A percentile compares a stretch with the other conserved stretches of the same genome.
Conservation (phyloP, 106 monocot genomes). For the Phalaenopsis aphrodite region DNA sequence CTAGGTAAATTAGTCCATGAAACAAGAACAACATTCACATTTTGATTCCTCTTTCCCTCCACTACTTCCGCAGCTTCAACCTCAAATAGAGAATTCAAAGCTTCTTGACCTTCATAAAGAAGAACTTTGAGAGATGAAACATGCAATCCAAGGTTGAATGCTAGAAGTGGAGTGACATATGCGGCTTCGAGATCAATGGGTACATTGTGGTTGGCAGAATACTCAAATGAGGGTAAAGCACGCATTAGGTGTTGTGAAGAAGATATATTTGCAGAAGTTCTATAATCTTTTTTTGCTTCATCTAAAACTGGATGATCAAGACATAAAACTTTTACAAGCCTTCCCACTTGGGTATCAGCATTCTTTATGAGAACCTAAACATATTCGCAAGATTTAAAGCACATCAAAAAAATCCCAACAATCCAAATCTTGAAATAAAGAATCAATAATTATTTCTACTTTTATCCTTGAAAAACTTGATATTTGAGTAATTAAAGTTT, state of each 20-base stretch:
- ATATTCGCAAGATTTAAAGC: neutral
- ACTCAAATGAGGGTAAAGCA: constrained; percentile 42
- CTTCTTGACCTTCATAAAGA: constrained; percentile 32
- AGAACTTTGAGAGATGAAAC: constrained; percentile 52
- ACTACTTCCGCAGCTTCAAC: constrained; percentile 9
- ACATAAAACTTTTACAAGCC: constrained; percentile 59
- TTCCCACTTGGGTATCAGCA: constrained; percentile 39
- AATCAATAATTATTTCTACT: constrained; percentile 1
- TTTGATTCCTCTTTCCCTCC: constrained; percentile 9
- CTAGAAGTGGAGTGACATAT: constrained; percentile 66
- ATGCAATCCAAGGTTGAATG: constrained; percentile 88
- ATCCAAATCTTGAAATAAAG: constrained; percentile 3
- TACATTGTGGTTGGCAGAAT: constrained; percentile 10
- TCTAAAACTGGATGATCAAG: constrained; percentile 34
- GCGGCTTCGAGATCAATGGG: constrained; percentile 35
- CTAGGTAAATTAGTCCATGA: constrained; percentile 62
- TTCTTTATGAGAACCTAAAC: constrained; percentile 82
- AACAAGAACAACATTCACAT: constrained; percentile 39
- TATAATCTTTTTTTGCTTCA: neutral
- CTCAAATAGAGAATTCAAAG: constrained; percentile 36
- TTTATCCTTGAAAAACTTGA: constrained; percentile 2
- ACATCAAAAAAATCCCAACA: neutral
- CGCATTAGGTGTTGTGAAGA: constrained; percentile 15
- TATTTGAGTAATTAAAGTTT: neutral
- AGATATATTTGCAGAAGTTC: neutral